phyloP scores from a whole-genome alignment of 1,139 yeast genomes.

The Suhomyces chickasaworum region DNA sequence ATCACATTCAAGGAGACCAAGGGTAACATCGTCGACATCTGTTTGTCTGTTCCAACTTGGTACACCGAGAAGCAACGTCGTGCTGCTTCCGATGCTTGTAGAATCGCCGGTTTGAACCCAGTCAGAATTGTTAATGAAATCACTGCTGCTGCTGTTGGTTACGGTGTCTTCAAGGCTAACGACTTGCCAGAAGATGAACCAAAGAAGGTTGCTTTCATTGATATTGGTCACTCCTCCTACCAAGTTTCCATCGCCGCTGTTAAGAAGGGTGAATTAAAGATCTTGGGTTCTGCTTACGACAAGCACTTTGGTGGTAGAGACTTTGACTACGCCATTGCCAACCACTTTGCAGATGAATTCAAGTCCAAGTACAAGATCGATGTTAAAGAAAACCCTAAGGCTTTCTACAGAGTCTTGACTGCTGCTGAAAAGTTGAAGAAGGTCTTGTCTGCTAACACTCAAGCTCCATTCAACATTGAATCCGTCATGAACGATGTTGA shows the following conservation, averaged over 20 bases:
- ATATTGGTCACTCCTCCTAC: slow-evolving; percentile 95
- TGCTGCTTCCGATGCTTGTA: slow-evolving; percentile 93
- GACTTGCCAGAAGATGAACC: slow-evolving; percentile 92
- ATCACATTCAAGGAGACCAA: slow-evolving; percentile 82
- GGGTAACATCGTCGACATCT: slow-evolving; percentile 79
- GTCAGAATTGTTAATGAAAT: slow-evolving; percentile 96
- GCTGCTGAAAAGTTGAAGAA: slow-evolving; percentile 95
- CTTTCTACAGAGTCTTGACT: slow-evolving; percentile 86
- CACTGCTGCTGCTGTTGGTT: slow-evolving; percentile 98
- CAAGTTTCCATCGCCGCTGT: slow-evolving; percentile 89
- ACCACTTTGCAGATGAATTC: slow-evolving; percentile 93
- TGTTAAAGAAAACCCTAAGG: slow-evolving; percentile 87
- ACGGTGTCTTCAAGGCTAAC: slow-evolving; percentile 96
- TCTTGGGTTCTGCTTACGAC: slow-evolving; percentile 89
- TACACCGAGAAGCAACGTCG: slow-evolving; percentile 96
- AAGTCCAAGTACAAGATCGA: slow-evolving; percentile 91
- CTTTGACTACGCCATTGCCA: slow-evolving; percentile 89
- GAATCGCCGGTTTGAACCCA: slow-evolving; percentile 95
- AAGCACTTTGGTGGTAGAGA: slow-evolving; percentile 99
- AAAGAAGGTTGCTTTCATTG: slow-evolving; percentile 88
- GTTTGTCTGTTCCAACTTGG: slow-evolving; percentile 96
- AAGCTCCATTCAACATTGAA: slow-evolving; percentile 95
- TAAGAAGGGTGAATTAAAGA: slow-evolving; percentile 94
- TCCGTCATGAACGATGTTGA: slow-evolving; percentile 97
- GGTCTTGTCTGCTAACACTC: slow-evolving; percentile 91